Evolutionary conservation across 345 rosid species (phyloP), one percentile per base, ranked within the genome.

Genomic region (Salix exigua): DNA sequence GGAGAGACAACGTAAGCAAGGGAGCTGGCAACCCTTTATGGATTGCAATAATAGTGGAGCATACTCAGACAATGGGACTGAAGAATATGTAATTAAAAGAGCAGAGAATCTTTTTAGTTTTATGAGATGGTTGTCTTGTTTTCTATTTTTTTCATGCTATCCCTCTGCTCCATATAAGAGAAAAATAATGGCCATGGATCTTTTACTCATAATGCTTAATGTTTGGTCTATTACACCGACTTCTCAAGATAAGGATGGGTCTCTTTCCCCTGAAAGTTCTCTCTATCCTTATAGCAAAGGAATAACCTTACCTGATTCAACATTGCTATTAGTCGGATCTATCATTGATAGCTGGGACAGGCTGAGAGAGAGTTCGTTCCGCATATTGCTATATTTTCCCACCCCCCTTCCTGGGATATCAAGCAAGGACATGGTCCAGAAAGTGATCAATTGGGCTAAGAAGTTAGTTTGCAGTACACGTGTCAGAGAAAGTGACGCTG

Each of bases 401-500:
- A 93, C 88, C 67, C 99, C 97, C 13, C 96, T 95, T 83, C 97
- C 97, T 51, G 97, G 99, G 53, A 81, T 95, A 82, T 87, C 94
- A 76, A 85, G 87, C 80, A 89, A 87, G 71, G 87, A 85, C 71
- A 88, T 85, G 93, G 91, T 91, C 80, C 84, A 83, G 78, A 88
- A 78, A 73, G 79, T 93, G 78, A 88, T 91, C 77, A 74, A 79
- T 50, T 93, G 97, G 97, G 97, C 99, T 71, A 89, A 91, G 85
- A 83, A 86, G 35, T 84, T 95, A 83, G 97, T 95, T 75, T 90
- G 93, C 78, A 91, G 97, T 79, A 93, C 99, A 79, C 97, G 97
- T 70, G 99, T 95, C 76, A 91, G 99, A 81, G 99, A 95, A 89
- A 95, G 97, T 83, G 99, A 95, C 79, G 99, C 96, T 71, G 99